Evolutionary conservation across 108 stramenopile species (phyloP), one percentile per base, ranked within the genome.

Genomic region (Parietichytrium sp.): DNA sequence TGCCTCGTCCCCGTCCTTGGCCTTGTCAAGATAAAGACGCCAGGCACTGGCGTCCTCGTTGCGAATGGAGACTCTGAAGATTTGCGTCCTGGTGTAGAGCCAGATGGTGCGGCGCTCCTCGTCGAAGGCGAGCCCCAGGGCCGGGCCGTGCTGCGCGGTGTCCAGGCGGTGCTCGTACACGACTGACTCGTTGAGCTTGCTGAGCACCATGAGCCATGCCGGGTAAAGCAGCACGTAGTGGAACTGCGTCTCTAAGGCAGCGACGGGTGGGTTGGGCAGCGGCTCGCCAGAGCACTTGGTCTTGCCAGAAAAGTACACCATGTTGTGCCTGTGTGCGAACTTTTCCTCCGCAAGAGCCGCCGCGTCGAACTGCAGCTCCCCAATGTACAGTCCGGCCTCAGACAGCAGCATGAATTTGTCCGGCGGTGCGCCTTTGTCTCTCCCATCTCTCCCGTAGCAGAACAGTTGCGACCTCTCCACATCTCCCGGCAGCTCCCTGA

Each of bases 191-290:
- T 72, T 72, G 1, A 72, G 33, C 3, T 72, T 72, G 61, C 61
- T 45, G 0, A 72, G 6, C 15, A 72, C 61, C 10, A 72, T 2
- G 29, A 72, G 61, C 61, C 61, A 72, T 6, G 61, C 36, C 0
- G 61, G 16, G 61, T 72, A 72, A 42, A 72, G 61, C 13, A 72
- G 61, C 33, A 72, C 61, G 33, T 25, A 72, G 33, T 72, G 61
- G 3, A 72, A 72, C 33, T 72, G 38, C 6, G 61, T 72, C 20
- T 72, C 61, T 7, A 72, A 33, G 33, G 61, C 61, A 47, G 61
- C 36, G 38, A 72, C 23, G 6, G 61, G 61, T 20, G 61, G 61
- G 10, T 42, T 42, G 23, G 33, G 15, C 13, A 72, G 61, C 61
- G 36, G 38, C 61, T 72, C 61, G 2, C 61, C 61, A 16, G 61